Conservation (phyloP, 2,329 filamentous ascomycete species). For the Colletotrichum spaethianum region DNA sequence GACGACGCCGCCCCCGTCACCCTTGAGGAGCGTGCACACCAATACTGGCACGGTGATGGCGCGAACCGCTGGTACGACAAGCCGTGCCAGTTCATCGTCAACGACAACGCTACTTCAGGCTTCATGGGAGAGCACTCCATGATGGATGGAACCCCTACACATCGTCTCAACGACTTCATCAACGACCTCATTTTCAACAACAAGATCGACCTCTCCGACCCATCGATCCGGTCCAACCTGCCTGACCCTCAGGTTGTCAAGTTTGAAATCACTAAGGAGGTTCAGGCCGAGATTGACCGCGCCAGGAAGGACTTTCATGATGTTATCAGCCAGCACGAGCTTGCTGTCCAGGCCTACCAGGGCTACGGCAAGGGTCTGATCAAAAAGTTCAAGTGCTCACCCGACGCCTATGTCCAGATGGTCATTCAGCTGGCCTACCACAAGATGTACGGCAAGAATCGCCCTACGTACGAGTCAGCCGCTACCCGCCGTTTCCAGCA, state of each 20-base stretch:
- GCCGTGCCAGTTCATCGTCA: constrained; percentile 96
- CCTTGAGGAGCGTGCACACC: constrained; percentile 92
- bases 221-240: constrained; percentile 83
- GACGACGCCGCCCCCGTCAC: constrained; percentile 94
- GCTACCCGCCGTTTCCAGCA: constrained; percentile 95
- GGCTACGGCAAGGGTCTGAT: constrained; percentile 98
- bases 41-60: constrained; percentile 99
- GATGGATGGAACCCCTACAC: constrained; percentile 99
- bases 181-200: constrained; percentile 94
- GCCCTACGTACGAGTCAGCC: constrained; percentile 97
- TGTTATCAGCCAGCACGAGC: constrained; percentile 89
- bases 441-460: constrained; percentile 99
- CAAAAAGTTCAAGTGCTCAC: constrained; percentile 99
- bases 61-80: constrained; percentile 98
- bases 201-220: constrained; percentile 90
- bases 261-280: constrained; percentile 83
- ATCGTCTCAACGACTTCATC: constrained; percentile 95
- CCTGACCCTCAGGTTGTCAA: constrained; percentile 83
- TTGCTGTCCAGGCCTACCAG: constrained; percentile 95
- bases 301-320: constrained; percentile 84
- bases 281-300: constrained; percentile 83
- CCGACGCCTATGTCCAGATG: constrained; percentile 98
- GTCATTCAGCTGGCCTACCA: constrained; percentile 97
- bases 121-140: constrained; percentile 99
- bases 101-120: constrained; percentile 96